These are phyloP conservation scores for Apiospora pterosperma DNA, from an alignment of 2,329 filamentous ascomycete species.

Conservation along the genomic window DNA sequence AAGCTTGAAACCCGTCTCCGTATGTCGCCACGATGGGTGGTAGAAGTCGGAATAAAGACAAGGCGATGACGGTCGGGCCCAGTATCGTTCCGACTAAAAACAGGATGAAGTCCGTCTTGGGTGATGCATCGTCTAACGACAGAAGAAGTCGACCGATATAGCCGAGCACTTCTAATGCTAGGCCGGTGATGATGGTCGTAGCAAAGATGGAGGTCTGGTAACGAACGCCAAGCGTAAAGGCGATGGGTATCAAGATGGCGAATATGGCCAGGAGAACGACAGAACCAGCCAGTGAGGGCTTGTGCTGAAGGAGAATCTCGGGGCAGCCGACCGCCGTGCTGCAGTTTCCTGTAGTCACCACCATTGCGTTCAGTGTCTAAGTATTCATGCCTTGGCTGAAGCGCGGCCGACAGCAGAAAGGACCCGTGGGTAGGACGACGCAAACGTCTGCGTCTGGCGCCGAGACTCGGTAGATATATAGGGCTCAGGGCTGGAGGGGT, in stretches of 20 bases:
- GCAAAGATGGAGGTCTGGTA: slow-evolving; percentile 39
- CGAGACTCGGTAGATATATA: slow-evolving; percentile 1
- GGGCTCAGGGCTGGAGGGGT: background rate
- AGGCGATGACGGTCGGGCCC: slow-evolving; percentile 43
- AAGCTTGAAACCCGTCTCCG: slow-evolving; percentile 38
- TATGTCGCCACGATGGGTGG: slow-evolving; percentile 46
- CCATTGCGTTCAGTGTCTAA: background rate
- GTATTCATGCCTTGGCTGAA: background rate
- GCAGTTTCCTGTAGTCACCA: slow-evolving; percentile 4
- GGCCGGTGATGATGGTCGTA: slow-evolving; percentile 34
- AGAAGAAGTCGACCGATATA: slow-evolving; percentile 45
- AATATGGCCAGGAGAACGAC: slow-evolving; percentile 37
- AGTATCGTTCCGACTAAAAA: slow-evolving; percentile 44
- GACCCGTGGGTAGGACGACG: background rate
- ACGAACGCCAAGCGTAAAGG: slow-evolving; percentile 34
- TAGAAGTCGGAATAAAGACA: slow-evolving; percentile 40
- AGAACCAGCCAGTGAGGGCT: slow-evolving; percentile 35
- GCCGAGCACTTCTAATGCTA: slow-evolving; percentile 41
- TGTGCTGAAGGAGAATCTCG: slow-evolving; percentile 24
- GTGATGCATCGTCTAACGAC: slow-evolving; percentile 25
- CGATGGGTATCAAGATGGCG: slow-evolving; percentile 34
- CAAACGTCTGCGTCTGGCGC: background rate
- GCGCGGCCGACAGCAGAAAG: background rate
- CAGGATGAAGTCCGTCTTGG: slow-evolving; percentile 35
- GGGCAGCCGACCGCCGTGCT: background rate